Base-by-base conservation (phyloP, 495 filamentous ascomycete species). In the Xylaria palmicola region DNA sequence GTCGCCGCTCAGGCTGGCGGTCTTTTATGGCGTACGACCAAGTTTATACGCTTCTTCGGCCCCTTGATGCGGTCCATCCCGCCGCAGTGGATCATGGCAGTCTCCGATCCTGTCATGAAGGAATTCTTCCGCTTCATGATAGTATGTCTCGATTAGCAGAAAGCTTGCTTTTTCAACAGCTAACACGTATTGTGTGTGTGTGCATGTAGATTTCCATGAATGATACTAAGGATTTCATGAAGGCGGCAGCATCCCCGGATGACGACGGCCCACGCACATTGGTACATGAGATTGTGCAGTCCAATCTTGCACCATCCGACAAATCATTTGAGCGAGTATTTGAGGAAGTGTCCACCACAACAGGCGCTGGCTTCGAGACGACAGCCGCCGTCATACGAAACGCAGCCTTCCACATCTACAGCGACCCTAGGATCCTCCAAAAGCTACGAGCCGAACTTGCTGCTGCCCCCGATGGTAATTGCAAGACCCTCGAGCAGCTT, bases 341-440 rank as follows among this genome's bases (percentile, higher is more conserved):
- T 22, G 62, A 65, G 1, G 72, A 74, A 13, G 27, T 73, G n/a
- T 13, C 44, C 29, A 68, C 65, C 19, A 52, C 65, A 3, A 68
- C 70, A 4, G 65, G 58, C 9, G 72, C 70, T 27, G 72, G 66
- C 15, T 71, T 67, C 57, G 70, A 73, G 55, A 73, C 68, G 19
- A 72, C 70, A 10, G 68, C 70, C 47, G 56, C 22, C 32, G 65
- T 51, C 36, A 15, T 74, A 15, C 65, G 70, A 5, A 45, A 72
- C 20, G 64, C 59, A 9, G 9, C 59, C 24, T 74, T 60, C 51
- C 50, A 73, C 43, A 37, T 74, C 41, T 74, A 59, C 55, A 64
- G 20, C 47, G 44, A 70, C 39, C 50, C 53, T 26, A 34, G 49
- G 5, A 65, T 73, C 26, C 65, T 74, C 20, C 22, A 48, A 36